Percentiles rank a stretch among this genome's conserved stretches.
Evolutionary conservation across 2,329 filamentous ascomycete species (phyloP).

Genomic region (Trichophyton schoenleinii): DNA sequence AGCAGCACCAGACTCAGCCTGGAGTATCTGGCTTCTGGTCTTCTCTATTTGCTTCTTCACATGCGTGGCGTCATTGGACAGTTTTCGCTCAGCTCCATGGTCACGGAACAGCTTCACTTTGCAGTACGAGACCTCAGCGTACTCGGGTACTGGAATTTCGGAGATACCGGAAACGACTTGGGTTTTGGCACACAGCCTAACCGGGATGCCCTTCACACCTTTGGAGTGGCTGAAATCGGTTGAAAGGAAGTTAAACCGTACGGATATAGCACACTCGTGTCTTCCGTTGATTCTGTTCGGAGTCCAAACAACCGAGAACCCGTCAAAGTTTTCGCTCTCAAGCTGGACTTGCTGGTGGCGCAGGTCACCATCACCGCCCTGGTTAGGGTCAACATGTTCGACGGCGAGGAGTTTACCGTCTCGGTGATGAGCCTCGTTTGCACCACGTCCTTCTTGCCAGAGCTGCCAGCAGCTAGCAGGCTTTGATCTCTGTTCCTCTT

Average conservation of each 20-base stretch:
- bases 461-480: conserved; percentile 76
- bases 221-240: conserved; percentile 99
- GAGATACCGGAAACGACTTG: conserved; percentile 35
- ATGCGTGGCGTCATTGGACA: conserved; percentile 87
- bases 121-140: conserved; percentile 60
- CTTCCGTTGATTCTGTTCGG: conserved; percentile 50
- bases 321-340: conserved; percentile 74
- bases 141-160: conserved; percentile 5
- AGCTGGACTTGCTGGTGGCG: conserved; percentile 57
- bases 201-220: conserved; percentile 93
- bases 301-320: conserved; percentile 83
- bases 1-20: conserved; percentile 46
- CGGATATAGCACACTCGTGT: conserved; percentile 72
- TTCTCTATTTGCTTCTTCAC: conserved; percentile 97
- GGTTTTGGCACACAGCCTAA: conserved; percentile 85
- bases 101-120: conserved; percentile 96
- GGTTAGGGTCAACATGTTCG: conserved; percentile 64
- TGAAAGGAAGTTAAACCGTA: conserved; percentile 95
- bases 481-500: conserved; percentile 79
- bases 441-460: conserved; percentile 94
- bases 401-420: conserved; percentile 84
- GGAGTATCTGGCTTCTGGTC: conserved; percentile 80
- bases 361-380: conserved; percentile 45
- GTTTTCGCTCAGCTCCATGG: conserved; percentile 85
- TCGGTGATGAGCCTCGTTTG: conserved; percentile 85